A percentile compares a stretch with the other conserved stretches of the same genome.
phyloP scores from a whole-genome alignment of 2,329 filamentous ascomycete genomes.

The Aspergillus melleus region DNA sequence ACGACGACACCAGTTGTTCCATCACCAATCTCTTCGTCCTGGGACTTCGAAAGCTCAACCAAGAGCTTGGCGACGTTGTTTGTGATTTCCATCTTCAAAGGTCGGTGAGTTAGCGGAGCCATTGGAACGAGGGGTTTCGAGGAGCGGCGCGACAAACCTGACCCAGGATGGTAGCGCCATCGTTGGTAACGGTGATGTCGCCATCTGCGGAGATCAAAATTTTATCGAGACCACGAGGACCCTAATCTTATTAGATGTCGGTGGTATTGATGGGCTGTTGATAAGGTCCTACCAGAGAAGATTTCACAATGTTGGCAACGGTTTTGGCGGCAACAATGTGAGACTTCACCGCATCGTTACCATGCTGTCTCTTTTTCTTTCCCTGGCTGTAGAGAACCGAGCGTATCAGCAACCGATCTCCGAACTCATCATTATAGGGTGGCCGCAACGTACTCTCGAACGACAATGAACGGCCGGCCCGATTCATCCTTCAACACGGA shows the following conservation, averaged over 20 bases:
- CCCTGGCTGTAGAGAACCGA: slow-evolving; percentile 66
- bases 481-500: slow-evolving; percentile 94
- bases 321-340: slow-evolving; percentile 97
- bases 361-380: slow-evolving; percentile 95
- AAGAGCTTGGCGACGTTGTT: slow-evolving; percentile 98
- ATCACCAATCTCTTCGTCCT: slow-evolving; percentile 98
- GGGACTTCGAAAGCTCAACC: slow-evolving; percentile 95
- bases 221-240: slow-evolving; percentile 95
- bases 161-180: slow-evolving; percentile 93
- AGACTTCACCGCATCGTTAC: slow-evolving; percentile 95
- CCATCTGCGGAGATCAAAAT: slow-evolving; percentile 98
- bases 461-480: slow-evolving; percentile 95
- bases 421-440: slow-evolving; percentile 4
- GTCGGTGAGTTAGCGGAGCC: slow-evolving; percentile 16
- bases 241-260: slow-evolving; percentile 45
- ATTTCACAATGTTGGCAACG: slow-evolving; percentile 95
- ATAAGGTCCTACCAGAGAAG: slow-evolving; percentile 66
- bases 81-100: slow-evolving; percentile 85
- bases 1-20: slow-evolving; percentile 98
- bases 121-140: slow-evolving; percentile 7
- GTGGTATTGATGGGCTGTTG: slow-evolving; percentile 8
- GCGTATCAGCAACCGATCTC: slow-evolving; percentile 10
- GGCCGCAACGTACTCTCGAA: slow-evolving; percentile 76
- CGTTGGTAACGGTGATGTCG: slow-evolving; percentile 98
- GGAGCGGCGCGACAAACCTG: slow-evolving; percentile 49